Percentiles rank a stretch among this genome's conserved stretches.
phyloP scores from a whole-genome alignment of 2,329 filamentous ascomycete genomes.

The Cytospora schulzeri region DNA sequence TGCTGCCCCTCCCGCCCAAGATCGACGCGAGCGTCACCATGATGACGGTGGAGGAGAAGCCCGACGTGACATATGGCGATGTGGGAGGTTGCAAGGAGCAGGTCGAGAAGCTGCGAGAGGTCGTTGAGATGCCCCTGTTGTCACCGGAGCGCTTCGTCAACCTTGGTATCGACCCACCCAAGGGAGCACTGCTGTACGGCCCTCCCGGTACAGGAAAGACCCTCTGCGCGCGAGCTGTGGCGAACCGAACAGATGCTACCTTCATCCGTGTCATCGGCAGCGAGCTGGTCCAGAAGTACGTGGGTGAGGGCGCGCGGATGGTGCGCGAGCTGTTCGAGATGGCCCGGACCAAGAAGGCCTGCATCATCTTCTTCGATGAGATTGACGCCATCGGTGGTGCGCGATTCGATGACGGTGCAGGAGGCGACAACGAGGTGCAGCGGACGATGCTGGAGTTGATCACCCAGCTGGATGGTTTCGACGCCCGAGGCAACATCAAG shows the following conservation, averaged over 20 bases:
- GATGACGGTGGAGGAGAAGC: constrained; percentile 99
- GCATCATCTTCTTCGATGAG: constrained; percentile 99
- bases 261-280: constrained; percentile 99
- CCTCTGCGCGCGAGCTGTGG: constrained; percentile 93
- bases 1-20: constrained; percentile 93
- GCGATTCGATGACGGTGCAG: constrained; percentile 93
- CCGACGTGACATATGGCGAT: constrained; percentile 97
- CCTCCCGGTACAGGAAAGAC: constrained; percentile 99
- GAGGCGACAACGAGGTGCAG: constrained; percentile 96
- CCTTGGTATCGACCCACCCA: constrained; percentile 97
- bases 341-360: constrained; percentile 98
- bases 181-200: constrained; percentile 94
- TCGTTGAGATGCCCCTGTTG: constrained; percentile 96
- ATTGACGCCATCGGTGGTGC: constrained; percentile 95
- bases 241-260: constrained; percentile 96
- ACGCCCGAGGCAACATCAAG: constrained; percentile 96
- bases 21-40: constrained; percentile 99
- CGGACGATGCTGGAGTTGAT: constrained; percentile 98
- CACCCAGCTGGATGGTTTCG: constrained; percentile 95
- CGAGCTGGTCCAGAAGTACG: constrained; percentile 98
- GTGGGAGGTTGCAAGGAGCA: constrained; percentile 99
- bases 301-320: constrained; percentile 97
- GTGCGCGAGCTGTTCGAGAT: constrained; percentile 98
- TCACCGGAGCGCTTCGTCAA: constrained; percentile 97
- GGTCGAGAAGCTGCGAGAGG: constrained; percentile 97